phyloP scores from a whole-genome alignment of 345 rosid species.

The Viola odorata region DNA sequence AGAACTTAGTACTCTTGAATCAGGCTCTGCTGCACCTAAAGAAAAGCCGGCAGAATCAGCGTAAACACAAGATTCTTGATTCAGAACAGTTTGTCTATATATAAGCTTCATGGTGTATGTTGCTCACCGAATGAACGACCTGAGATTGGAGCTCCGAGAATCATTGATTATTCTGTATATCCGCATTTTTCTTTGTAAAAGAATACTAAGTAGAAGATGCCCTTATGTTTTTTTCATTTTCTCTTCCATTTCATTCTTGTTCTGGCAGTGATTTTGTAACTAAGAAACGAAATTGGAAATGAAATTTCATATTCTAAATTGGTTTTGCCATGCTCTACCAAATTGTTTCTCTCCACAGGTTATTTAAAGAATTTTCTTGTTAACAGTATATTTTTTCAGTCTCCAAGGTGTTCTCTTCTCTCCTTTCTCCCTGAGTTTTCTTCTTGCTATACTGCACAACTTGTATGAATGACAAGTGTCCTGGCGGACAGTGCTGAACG shows the following conservation, averaged over 20 bases:
- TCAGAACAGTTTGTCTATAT: conserved; percentile 11
- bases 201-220: conserved; percentile 5
- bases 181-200: conserved; percentile 8
- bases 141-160: neutral
- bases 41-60: conserved; percentile 39
- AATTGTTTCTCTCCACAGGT: no score
- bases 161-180: conserved; percentile 11
- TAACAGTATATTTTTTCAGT: no score
- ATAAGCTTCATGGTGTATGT: neutral
- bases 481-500: no score
- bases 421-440: no score
- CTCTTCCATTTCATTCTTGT: conserved; percentile 22
- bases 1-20: conserved; percentile 51
- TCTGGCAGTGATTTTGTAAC: conserved; percentile 11
- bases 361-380: no score
- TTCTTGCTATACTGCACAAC: no score
- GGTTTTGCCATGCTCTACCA: neutral
- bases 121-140: no score
- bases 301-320: neutral
- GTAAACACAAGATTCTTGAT: conserved; percentile 12
- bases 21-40: conserved; percentile 22
- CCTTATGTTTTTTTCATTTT: neutral
- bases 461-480: no score
- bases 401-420: no score
- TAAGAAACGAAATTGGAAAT: conserved; percentile 5